Base-by-base conservation (phyloP, 768 basidiomycete species). In the Rhodotorula paludigena region DNA sequence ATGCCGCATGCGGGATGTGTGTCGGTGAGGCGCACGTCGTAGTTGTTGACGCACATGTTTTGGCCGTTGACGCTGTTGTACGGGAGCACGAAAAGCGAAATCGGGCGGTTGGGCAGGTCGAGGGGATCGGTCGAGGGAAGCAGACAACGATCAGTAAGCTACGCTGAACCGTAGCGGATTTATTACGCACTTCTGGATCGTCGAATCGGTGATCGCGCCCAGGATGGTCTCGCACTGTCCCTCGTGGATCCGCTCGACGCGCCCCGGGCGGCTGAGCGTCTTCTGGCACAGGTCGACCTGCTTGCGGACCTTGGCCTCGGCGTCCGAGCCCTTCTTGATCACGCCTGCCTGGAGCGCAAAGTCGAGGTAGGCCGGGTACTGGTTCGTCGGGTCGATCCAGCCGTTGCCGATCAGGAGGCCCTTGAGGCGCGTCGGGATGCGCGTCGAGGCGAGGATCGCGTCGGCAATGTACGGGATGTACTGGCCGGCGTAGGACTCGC, bases 401-500 rank as follows among this genome's bases (percentile, higher is more conserved):
- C 94, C 94, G 78, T 99, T 99, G 30, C 96, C 96, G 51, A 99
- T 96, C 1, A 94, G 90, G 23, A 84, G 80, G 3, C 96, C 96
- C 36, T 73, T 69, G n/a, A 76, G 69, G 14, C 21, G 63, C 1
- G 63, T 55, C 9, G 68, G 20, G 20, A 66, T n/a, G 12, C 57
- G 60, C 23, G 65, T 60, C 3, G 68, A 60, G 16, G 23, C 16
- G 30, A 71, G 44, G 51, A 66, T 65, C 7, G 67, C 74, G 80
- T 71, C 74, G 87, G 90, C 90, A 74, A 92, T 92, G 78, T 90
- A 94, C 8, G 96, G 96, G 74, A 99, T 94, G 81, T 89, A 98
- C 80, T 98, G 93, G 32, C 96, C 96, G 35, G 93, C 96, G 78
- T 86, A 99, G 68, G 90, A 92, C 81, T 99, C 96, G 66, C 96